These are phyloP conservation scores for Nidula niveotomentosa DNA, from an alignment of 1,284 basidiomycete genomes.

Conservation along the genomic window DNA sequence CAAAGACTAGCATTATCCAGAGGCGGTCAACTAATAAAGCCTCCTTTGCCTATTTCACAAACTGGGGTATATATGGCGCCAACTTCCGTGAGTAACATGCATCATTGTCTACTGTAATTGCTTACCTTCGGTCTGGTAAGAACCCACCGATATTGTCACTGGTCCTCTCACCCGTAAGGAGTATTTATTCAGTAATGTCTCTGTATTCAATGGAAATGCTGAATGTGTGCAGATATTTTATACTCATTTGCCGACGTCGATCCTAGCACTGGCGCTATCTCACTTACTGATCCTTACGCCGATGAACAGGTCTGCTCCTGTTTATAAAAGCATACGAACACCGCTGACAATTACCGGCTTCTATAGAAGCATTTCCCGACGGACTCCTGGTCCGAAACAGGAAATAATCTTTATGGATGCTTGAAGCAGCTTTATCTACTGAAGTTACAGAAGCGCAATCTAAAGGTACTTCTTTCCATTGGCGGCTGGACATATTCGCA, in stretches of 20 bases:
- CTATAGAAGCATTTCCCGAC: conserved; percentile 63
- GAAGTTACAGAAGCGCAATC: conserved; percentile 74
- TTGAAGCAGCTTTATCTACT: conserved; percentile 80
- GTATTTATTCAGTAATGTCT: background rate
- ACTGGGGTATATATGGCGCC: conserved; percentile 83
- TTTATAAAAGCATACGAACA: conserved; percentile 8
- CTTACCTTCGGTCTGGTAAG: conserved; percentile 14
- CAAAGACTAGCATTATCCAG: conserved; percentile 39
- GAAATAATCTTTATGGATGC: conserved; percentile 84
- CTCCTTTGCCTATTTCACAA: conserved; percentile 66
- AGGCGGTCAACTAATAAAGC: conserved; percentile 49
- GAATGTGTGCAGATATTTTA: conserved; percentile 61
- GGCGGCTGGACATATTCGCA: conserved; percentile 80
- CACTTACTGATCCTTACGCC: conserved; percentile 79
- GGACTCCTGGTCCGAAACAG: conserved; percentile 62
- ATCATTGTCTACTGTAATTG: background rate
- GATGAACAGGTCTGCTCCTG: conserved; percentile 64
- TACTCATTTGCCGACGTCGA: conserved; percentile 87
- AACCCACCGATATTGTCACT: conserved; percentile 56
- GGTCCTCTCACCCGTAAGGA: conserved; percentile 46
- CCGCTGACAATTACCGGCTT: background rate
- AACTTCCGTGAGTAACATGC: conserved; percentile 60
- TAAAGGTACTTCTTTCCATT: conserved; percentile 78
- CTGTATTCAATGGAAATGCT: background rate
- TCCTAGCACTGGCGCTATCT: conserved; percentile 62